Percentiles rank a stretch among this genome's conserved stretches.
phyloP scores from a whole-genome alignment of 768 basidiomycete genomes.

The Hydnum rufescens region DNA sequence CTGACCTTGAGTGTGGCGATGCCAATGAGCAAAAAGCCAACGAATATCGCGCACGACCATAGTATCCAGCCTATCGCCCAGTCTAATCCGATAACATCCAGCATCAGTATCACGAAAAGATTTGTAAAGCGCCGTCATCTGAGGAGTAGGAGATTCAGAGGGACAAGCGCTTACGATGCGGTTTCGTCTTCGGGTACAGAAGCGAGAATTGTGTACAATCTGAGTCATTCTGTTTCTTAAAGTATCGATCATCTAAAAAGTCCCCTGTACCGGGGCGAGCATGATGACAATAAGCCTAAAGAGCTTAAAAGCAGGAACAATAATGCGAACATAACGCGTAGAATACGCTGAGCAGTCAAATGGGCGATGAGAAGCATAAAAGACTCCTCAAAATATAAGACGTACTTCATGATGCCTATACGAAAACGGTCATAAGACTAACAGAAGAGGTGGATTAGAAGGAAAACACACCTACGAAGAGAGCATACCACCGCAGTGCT shows the following conservation, averaged over 20 bases:
- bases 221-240: constrained; percentile 84
- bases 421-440: constrained; percentile 13
- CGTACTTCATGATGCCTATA: constrained; percentile 50
- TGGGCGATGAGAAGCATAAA: constrained; percentile 7
- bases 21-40: not conserved
- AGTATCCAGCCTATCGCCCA: not conserved
- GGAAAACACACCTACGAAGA: constrained; percentile 37
- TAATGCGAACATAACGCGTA: constrained; percentile 62
- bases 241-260: constrained; percentile 83
- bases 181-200: constrained; percentile 45
- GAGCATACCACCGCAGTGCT: constrained; percentile 66
- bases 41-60: not conserved
- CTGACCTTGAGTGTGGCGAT: not conserved
- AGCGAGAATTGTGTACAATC: constrained; percentile 79
- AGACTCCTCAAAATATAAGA: constrained; percentile 5
- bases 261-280: constrained; percentile 42
- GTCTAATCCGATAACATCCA: not conserved
- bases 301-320: not conserved
- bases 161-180: constrained; percentile 36
- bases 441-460: not conserved
- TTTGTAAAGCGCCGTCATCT: not conserved
- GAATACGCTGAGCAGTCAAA: constrained; percentile 45
- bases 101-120: not conserved
- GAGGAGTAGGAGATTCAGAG: not conserved
- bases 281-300: not conserved